Evolutionary conservation across 2,329 filamentous ascomycete genomes (phyloP).

Genomic region (Aspergillus neotritici): DNA sequence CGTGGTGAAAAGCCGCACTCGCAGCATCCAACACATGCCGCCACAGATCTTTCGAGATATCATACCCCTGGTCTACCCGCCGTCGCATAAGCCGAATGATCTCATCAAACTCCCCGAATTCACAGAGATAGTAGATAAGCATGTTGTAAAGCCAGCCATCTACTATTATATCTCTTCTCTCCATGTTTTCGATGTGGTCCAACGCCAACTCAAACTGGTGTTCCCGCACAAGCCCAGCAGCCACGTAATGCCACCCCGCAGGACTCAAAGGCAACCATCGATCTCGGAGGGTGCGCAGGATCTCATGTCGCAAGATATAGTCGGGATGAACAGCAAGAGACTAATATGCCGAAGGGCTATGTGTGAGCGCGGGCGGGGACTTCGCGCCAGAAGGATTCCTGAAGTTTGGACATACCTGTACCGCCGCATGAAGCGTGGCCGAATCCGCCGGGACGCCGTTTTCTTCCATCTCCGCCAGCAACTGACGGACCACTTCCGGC

Average conservation of each 20-base stretch:
- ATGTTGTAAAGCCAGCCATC: conserved; percentile 73
- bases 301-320: conserved; percentile 65
- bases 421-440: conserved; percentile 63
- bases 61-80: conserved; percentile 44
- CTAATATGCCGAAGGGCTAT: conserved; percentile 28
- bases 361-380: neutral
- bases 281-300: conserved; percentile 60
- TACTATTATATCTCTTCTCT: conserved; percentile 50
- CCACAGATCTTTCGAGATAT: conserved; percentile 57
- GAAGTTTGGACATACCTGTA: conserved; percentile 50
- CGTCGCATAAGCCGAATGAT: conserved; percentile 62
- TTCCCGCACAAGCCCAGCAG: conserved; percentile 71
- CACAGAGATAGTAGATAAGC: conserved; percentile 66
- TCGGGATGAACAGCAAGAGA: conserved; percentile 79
- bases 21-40: conserved; percentile 71
- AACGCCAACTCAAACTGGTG: conserved; percentile 77
- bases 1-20: conserved; percentile 56
- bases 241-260: conserved; percentile 60
- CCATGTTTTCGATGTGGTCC: conserved; percentile 61
- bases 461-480: conserved; percentile 68
- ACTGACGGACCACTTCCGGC: conserved; percentile 53
- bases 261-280: conserved; percentile 63
- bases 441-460: conserved; percentile 59
- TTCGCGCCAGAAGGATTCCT: neutral
- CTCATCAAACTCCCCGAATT: conserved; percentile 69